These are phyloP conservation scores for Lipomyces lipofer DNA, from an alignment of 805 yeast genomes.

Conservation along the genomic window DNA sequence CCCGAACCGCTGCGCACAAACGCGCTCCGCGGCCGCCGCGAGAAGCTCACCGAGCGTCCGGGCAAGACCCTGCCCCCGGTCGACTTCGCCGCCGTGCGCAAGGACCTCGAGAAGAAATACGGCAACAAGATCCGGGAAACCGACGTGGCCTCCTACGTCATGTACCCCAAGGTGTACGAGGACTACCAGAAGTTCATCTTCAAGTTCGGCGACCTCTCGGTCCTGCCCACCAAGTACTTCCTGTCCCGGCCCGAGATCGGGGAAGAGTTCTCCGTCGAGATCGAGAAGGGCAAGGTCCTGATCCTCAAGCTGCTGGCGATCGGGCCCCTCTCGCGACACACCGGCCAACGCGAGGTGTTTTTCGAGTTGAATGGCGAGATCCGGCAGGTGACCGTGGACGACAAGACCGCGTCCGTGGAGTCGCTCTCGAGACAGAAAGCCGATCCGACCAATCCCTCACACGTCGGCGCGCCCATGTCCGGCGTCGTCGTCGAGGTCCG, in stretches of 20 bases:
- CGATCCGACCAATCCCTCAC: constrained; percentile 79
- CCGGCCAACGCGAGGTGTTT: constrained; percentile 94
- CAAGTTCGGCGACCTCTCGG: constrained; percentile 87
- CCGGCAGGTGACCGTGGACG: constrained; percentile 91
- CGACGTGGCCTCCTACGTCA: constrained; percentile 92
- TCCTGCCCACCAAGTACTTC: constrained; percentile 89
- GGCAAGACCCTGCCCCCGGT: constrained; percentile 87
- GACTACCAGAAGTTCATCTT: constrained; percentile 72
- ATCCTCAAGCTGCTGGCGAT: constrained; percentile 89
- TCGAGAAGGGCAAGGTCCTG: constrained; percentile 92
- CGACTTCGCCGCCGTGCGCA: constrained; percentile 68
- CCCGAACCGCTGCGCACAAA: constrained; percentile 97
- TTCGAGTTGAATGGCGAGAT: constrained; percentile 98
- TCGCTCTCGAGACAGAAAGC: constrained; percentile 88
- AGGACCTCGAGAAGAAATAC: constrained; percentile 73
- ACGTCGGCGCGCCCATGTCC: constrained; percentile 98
- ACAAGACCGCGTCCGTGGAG: constrained; percentile 83
- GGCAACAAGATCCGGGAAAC: constrained; percentile 62
- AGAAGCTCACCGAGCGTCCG: constrained; percentile 85
- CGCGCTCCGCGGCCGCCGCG: constrained; percentile 87
- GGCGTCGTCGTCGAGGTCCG: constrained; percentile 96
- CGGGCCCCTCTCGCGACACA: constrained; percentile 79
- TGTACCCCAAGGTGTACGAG: constrained; percentile 98
- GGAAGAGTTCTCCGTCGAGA: constrained; percentile 84
- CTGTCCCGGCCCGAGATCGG: constrained; percentile 82